Evolutionary conservation across 441 rosid species (phyloP).

Genomic region (Macaranga tanarius): DNA sequence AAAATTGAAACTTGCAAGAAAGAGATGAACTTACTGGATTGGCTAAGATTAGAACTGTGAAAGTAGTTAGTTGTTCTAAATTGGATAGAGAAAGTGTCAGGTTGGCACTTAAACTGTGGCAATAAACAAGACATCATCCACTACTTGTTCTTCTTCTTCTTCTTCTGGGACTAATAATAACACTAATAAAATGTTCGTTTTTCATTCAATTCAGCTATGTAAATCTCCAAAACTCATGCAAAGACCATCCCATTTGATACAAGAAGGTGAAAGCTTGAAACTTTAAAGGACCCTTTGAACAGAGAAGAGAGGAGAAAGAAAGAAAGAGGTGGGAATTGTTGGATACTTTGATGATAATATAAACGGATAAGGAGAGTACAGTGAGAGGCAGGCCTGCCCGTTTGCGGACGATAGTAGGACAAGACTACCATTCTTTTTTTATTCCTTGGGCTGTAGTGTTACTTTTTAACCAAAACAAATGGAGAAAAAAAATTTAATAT

Average conservation of each 20-base stretch:
- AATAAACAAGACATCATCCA: constrained; percentile 78
- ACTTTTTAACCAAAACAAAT: background rate
- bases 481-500: no score
- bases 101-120: constrained; percentile 92
- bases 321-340: background rate
- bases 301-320: background rate
- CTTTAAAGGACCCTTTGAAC: background rate
- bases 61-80: constrained; percentile 49
- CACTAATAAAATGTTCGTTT: background rate
- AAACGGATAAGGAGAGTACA: constrained; percentile 34
- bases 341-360: constrained; percentile 27
- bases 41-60: constrained; percentile 23
- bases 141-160: background rate
- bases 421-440: background rate
- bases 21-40: constrained; percentile 32
- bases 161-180: background rate
- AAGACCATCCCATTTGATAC: background rate
- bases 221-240: constrained; percentile 15
- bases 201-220: constrained; percentile 19
- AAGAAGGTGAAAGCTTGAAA: background rate
- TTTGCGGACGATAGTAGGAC: constrained; percentile 26
- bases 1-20: background rate
- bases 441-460: background rate
- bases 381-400: background rate
- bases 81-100: constrained; percentile 66